phyloP scores from a whole-genome alignment of 352 stramenopile species.

The Phytophthora hybrid region DNA sequence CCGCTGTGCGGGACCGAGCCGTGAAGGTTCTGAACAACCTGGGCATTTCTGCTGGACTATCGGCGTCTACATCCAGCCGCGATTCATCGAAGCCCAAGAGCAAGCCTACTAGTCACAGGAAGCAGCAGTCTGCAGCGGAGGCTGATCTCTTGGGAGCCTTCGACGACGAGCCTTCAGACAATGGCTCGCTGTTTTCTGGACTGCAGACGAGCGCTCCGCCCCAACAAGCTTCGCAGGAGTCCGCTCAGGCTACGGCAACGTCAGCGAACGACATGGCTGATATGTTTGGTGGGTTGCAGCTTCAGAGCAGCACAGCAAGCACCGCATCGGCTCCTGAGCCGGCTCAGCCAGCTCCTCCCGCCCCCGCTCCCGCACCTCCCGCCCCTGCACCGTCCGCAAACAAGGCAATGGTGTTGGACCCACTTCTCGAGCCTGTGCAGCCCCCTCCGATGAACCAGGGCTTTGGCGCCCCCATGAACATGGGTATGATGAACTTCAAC shows the following conservation, averaged over 20 bases:
- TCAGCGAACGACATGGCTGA: conserved; percentile 53
- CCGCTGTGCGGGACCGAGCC: conserved; percentile 76
- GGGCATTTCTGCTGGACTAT: conserved; percentile 50
- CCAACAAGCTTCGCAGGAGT: conserved; percentile 38
- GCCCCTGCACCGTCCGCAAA: conserved; percentile 37
- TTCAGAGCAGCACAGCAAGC: conserved; percentile 57
- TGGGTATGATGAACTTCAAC: conserved; percentile 78
- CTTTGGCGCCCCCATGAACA: conserved; percentile 51
- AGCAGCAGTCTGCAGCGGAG: conserved; percentile 50
- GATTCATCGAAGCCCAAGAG: conserved; percentile 41
- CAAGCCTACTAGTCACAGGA: conserved; percentile 43
- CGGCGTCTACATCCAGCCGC: conserved; percentile 34
- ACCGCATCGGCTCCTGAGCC: conserved; percentile 27
- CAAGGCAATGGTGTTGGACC: conserved; percentile 70
- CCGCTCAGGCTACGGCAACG: conserved; percentile 25
- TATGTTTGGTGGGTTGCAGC: conserved; percentile 83
- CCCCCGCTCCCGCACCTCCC: conserved; percentile 33
- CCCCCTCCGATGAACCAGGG: conserved; percentile 52
- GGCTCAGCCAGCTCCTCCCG: conserved; percentile 26
- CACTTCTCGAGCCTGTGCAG: conserved; percentile 70
- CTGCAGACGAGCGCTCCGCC: conserved; percentile 53
- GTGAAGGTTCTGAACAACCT: conserved; percentile 77
- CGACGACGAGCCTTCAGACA: conserved; percentile 56
- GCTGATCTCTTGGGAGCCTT: conserved; percentile 81
- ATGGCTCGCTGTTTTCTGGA: conserved; percentile 65